Evolutionary conservation across 2,329 filamentous ascomycete species (phyloP).

Genomic region (Phyllosticta capitalensis): DNA sequence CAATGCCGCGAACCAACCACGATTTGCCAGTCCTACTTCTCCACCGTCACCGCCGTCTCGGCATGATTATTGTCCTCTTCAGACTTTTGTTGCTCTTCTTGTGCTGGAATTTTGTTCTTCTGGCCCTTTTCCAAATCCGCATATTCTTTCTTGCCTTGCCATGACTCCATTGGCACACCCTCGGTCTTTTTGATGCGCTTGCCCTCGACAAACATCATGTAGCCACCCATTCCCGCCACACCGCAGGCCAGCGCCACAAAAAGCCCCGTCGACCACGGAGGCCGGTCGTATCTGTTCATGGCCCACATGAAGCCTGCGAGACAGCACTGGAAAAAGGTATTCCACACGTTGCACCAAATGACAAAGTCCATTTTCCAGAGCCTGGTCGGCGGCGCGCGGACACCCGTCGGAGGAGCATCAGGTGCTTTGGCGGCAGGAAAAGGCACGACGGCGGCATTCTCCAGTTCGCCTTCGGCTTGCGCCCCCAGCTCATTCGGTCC

Average conservation of each 20-base stretch:
- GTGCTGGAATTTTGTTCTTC: not conserved
- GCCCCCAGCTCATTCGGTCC: not conserved
- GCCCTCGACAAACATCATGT: conserved; percentile 62
- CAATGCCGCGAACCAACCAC: not conserved
- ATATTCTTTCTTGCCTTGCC: not conserved
- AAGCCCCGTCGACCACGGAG: conserved; percentile 68
- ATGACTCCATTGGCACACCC: conserved; percentile 12
- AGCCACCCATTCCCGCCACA: conserved; percentile 57
- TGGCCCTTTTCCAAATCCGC: not conserved
- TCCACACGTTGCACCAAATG: conserved; percentile 67
- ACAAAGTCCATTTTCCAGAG: conserved; percentile 73
- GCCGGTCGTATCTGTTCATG: conserved; percentile 61
- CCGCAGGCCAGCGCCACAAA: conserved; percentile 68
- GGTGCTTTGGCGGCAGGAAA: conserved; percentile 55
- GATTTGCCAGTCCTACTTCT: not conserved
- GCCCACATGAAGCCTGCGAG: conserved; percentile 79
- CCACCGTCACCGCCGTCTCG: not conserved
- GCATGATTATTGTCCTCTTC: not conserved
- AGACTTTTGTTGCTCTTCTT: not conserved
- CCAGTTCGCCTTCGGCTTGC: conserved; percentile 13
- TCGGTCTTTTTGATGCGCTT: conserved; percentile 34
- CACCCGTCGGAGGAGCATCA: conserved; percentile 59
- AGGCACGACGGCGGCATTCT: conserved; percentile 42
- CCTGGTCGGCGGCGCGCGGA: conserved; percentile 56
- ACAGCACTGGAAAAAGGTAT: conserved; percentile 66